Evolutionary conservation across 192 early-diverging fungal species (phyloP).

Genomic region (Coemansia sp.): DNA sequence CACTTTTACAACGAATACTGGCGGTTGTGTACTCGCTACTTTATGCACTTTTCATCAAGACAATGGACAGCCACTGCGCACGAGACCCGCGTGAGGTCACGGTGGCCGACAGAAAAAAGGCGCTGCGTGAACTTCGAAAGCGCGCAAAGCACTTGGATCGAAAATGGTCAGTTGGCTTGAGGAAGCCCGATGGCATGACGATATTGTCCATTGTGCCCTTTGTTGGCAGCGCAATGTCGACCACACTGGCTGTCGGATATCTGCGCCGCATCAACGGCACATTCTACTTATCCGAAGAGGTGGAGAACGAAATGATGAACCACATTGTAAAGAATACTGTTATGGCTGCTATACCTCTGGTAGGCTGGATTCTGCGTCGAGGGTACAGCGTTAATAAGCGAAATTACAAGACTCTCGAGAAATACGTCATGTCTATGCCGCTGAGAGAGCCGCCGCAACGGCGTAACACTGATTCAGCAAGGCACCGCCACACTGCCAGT

Average conservation of each 20-base stretch:
- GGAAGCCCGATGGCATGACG: slow-evolving; percentile 34
- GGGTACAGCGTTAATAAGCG: slow-evolving; percentile 33
- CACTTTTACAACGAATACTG: neutral
- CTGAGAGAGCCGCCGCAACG: neutral
- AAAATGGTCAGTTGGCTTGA: slow-evolving; percentile 30
- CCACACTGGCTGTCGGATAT: slow-evolving; percentile 28
- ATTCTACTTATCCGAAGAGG: slow-evolving; percentile 16
- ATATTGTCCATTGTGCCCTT: slow-evolving; percentile 28
- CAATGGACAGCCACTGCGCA: slow-evolving; percentile 6
- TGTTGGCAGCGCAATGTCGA: slow-evolving; percentile 27
- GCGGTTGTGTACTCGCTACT: neutral
- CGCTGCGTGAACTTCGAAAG: slow-evolving; percentile 18
- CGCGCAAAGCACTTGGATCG: slow-evolving; percentile 36
- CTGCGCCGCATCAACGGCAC: slow-evolving; percentile 18
- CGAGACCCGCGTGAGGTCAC: slow-evolving; percentile 8
- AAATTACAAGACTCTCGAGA: slow-evolving; percentile 30
- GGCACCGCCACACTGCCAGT: neutral
- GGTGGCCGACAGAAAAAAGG: slow-evolving; percentile 22
- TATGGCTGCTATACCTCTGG: slow-evolving; percentile 25
- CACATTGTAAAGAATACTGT: slow-evolving; percentile 27
- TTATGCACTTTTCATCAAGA: neutral
- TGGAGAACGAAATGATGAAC: slow-evolving; percentile 13
- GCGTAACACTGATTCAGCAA: neutral
- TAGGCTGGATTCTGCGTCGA: slow-evolving; percentile 40
- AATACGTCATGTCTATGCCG: slow-evolving; percentile 27